Base-by-base conservation (phyloP, 2,329 filamentous ascomycete species). In the Cladorrhinum sp. region DNA sequence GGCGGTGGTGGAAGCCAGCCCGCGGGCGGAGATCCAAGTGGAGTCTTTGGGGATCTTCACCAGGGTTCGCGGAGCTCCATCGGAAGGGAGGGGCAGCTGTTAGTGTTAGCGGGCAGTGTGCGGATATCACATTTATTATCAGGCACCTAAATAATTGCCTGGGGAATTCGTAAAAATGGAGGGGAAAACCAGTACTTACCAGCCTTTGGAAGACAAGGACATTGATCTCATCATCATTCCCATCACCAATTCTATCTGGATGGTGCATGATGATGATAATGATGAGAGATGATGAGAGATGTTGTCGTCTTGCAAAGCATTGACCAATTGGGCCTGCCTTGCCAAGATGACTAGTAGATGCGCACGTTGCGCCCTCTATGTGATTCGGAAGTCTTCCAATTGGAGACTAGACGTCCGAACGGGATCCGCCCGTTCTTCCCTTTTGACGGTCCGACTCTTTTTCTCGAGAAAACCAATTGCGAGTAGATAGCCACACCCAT, bases 381-480 rank as follows among this genome's bases (percentile, higher is more conserved):
- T 32, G 59, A 57, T 49, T 60, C 58, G 58, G 58, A 53, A 8
- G 32, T 38, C 53, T 57, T 41, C 38, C 48, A 45, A 29, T 49
- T 38, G 38, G 55, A 32, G 50, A 49, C 50, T 32, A 38, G 41
- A 41, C 50, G 54, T 45, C 59, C 54, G 59, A 61, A 55, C 56
- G 60, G 60, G 36, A 52, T n/a, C n/a, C 51, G 48, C 50, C 60
- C 60, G 53, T 56, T 38, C 18, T 16, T 50, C 9, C 24, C 24
- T 18, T 25, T 38, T 56, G 53, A 56, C 53, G 53, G 36, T 56
- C 38, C 53, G 36, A 56, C 41, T 45, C 18, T 3, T 45, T 45
- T 22, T 45, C 10, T 32, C 8, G 2, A 45, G 10, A 36, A 45
- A 4, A 45, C n/a, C 41, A 45, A 18, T 18, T 45, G 41, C 18